Percentiles rank a stretch among this genome's conserved stretches.
Evolutionary conservation across 148 eudicot genomes (phyloP).

Genomic region (Fagopyrum tataricum): DNA sequence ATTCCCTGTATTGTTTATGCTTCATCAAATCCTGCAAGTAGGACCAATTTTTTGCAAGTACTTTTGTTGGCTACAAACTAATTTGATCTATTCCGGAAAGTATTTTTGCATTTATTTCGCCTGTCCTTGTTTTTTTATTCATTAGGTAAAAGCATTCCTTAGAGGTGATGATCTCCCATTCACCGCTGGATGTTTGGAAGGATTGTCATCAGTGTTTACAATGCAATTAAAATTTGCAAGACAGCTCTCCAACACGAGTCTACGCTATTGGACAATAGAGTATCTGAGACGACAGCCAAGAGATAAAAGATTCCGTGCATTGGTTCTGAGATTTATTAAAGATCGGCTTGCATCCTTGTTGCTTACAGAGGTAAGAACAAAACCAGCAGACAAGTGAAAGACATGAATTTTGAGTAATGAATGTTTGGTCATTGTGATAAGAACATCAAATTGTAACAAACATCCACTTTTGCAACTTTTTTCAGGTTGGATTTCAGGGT

Average conservation of each 20-base stretch:
- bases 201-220: conserved; percentile 57
- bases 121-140: not conserved
- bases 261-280: conserved; percentile 89
- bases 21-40: not conserved
- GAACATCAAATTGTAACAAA: too few species aligned
- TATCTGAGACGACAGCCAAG: conserved; percentile 75
- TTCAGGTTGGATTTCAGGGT: conserved; percentile 86
- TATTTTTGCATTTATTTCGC: not conserved
- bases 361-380: conserved; percentile 62
- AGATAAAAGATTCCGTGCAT: conserved; percentile 55
- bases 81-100: not conserved
- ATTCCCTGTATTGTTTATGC: not conserved
- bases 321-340: conserved; percentile 83
- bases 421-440: too few species aligned
- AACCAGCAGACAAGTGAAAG: not conserved
- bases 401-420: too few species aligned
- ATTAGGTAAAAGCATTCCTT: conserved; percentile 78
- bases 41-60: not conserved
- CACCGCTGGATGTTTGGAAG: conserved; percentile 83
- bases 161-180: conserved; percentile 78
- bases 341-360: conserved; percentile 84
- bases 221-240: conserved; percentile 56
- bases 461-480: not conserved
- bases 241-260: conserved; percentile 56
- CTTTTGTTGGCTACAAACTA: not conserved